Conservation (phyloP, 1,284 basidiomycete species). For the Rugosomyces carneus region DNA sequence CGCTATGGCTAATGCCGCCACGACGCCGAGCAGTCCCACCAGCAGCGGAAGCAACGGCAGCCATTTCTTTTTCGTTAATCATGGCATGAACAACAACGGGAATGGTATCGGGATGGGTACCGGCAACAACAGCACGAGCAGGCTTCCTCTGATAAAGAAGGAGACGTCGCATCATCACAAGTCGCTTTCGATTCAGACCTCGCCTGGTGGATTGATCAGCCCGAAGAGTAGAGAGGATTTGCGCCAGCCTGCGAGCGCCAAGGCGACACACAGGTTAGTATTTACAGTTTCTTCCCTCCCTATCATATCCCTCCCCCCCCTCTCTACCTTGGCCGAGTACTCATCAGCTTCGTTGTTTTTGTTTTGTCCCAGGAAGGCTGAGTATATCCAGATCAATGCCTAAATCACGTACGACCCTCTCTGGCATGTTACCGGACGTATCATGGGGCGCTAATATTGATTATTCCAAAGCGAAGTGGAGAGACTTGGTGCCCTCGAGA, state of each 20-base stretch:
- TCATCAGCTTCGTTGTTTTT: no score
- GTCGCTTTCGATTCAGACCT: not conserved
- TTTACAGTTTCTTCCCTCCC: not conserved
- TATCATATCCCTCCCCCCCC: not conserved
- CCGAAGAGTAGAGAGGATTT: not conserved
- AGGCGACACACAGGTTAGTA: not conserved
- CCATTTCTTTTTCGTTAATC: no score
- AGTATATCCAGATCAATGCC: slow-evolving; percentile 3
- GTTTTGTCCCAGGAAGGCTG: slow-evolving; percentile 8
- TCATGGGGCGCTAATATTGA: slow-evolving; percentile 5
- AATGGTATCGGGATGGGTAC: no score
- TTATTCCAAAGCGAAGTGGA: slow-evolving; percentile 1
- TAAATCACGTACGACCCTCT: slow-evolving; percentile 1
- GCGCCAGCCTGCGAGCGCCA: not conserved
- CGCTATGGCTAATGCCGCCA: no score
- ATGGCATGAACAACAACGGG: no score
- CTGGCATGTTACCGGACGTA: not conserved
- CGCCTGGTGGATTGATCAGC: not conserved
- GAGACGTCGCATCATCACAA: not conserved
- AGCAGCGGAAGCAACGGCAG: no score
- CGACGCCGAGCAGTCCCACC: no score
- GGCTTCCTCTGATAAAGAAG: not conserved
- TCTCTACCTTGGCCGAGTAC: no score
- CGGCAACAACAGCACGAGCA: not conserved
- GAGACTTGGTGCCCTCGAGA: slow-evolving; percentile 6